A percentile compares a stretch with the other conserved stretches of the same genome.
Evolutionary conservation across 2,329 filamentous ascomycete species (phyloP).

Genomic region (Colletotrichum orchidophilum): DNA sequence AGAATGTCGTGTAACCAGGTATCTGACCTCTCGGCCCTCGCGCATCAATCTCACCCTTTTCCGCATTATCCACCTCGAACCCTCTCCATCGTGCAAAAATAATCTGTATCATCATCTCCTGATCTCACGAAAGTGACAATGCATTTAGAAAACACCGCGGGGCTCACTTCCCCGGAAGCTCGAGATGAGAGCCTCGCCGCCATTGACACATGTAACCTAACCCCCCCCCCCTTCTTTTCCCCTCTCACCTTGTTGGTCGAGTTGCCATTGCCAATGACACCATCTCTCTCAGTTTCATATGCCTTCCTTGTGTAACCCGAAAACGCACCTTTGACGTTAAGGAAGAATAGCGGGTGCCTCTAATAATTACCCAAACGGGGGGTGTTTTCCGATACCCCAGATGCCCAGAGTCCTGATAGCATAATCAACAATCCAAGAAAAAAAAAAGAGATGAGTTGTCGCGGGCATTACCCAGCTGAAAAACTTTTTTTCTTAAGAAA

Average conservation of each 20-base stretch:
- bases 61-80: not conserved
- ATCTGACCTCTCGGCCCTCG: not conserved
- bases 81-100: not conserved
- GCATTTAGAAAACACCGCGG: not conserved
- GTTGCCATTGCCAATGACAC: not conserved
- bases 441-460: not conserved
- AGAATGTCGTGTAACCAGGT: not conserved
- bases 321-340: not conserved
- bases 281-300: not conserved
- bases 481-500: too few relatives aligned
- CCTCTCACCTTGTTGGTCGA: too few relatives aligned
- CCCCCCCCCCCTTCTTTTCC: too few relatives aligned
- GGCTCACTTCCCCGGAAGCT: too few relatives aligned
- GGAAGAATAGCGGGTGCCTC: not conserved
- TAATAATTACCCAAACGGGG: not conserved
- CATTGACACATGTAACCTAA: not conserved
- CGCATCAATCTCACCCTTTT: not conserved
- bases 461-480: not conserved
- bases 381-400: not conserved
- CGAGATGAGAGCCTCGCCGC: not conserved
- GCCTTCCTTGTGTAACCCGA: not conserved
- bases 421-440: not conserved
- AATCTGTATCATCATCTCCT: not conserved
- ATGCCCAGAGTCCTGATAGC: not conserved
- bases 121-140: not conserved